Conservation (phyloP, 768 basidiomycete genomes). For the Leucogyrophana mollusca region DNA sequence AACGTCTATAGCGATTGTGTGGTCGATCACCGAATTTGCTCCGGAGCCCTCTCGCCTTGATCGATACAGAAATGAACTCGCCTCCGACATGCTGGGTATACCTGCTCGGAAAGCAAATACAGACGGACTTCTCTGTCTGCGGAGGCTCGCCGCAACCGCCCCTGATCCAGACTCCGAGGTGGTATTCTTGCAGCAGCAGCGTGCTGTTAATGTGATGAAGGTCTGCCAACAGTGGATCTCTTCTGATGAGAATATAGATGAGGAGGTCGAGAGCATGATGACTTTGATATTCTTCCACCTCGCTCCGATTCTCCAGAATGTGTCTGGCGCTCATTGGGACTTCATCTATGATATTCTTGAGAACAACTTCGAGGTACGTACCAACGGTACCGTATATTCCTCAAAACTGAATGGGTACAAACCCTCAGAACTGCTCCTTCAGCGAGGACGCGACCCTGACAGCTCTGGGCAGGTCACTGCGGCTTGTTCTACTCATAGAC, state of each 20-base stretch:
- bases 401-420: not conserved
- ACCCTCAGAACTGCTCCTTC: conserved; percentile 53
- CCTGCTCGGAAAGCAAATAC: conserved; percentile 59
- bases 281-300: conserved; percentile 71
- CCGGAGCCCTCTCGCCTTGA: conserved; percentile 73
- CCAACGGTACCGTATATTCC: not conserved
- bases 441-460: conserved; percentile 58
- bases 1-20: conserved; percentile 64
- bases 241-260: conserved; percentile 60
- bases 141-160: conserved; percentile 68
- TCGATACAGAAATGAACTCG: conserved; percentile 86
- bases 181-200: conserved; percentile 78
- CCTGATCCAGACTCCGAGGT: conserved; percentile 79
- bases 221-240: conserved; percentile 82
- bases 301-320: conserved; percentile 84
- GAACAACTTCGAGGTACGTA: conserved; percentile 78
- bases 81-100: conserved; percentile 74
- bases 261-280: conserved; percentile 78
- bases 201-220: conserved; percentile 87
- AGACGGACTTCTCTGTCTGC: conserved; percentile 66
- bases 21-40: conserved; percentile 57
- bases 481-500: conserved; percentile 63
- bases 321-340: conserved; percentile 90
- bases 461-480: conserved; percentile 66
- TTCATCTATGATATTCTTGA: conserved; percentile 88